A percentile compares a stretch with the other conserved stretches of the same genome.
phyloP scores from a whole-genome alignment of 2,329 filamentous ascomycete genomes.

The Xylariaceae sp. region DNA sequence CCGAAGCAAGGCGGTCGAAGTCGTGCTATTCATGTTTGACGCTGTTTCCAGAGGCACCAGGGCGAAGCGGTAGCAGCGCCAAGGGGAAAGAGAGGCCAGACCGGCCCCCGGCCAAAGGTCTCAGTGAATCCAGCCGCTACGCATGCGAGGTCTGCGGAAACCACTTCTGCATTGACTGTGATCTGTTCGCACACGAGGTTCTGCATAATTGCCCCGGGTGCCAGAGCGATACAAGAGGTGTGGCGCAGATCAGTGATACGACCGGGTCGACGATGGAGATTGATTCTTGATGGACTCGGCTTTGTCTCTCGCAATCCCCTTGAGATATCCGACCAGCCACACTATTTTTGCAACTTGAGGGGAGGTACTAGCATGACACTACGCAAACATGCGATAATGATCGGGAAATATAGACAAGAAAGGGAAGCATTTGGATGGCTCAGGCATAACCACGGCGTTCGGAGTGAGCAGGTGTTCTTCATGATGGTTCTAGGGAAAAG shows the following conservation, averaged over 20 bases:
- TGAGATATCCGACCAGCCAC: too few species aligned
- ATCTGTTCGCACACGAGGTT: slow-evolving; percentile 92
- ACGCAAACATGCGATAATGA: background rate
- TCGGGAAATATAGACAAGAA: slow-evolving; percentile 8
- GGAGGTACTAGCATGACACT: background rate
- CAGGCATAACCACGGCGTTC: slow-evolving; percentile 20
- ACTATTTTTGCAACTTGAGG: too few species aligned
- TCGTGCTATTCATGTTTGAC: slow-evolving; percentile 82
- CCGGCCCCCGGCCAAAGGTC: slow-evolving; percentile 58
- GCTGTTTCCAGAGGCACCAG: slow-evolving; percentile 66
- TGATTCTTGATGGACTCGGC: slow-evolving; percentile 42
- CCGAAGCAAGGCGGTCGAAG: slow-evolving; percentile 64
- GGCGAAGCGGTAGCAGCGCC: slow-evolving; percentile 30
- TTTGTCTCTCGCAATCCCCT: background rate
- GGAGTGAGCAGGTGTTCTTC: background rate
- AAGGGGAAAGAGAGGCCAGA: slow-evolving; percentile 30
- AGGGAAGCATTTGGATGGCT: slow-evolving; percentile 19
- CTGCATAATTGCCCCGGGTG: slow-evolving; percentile 97
- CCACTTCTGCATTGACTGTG: slow-evolving; percentile 98
- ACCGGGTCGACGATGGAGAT: slow-evolving; percentile 55
- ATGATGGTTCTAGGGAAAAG: background rate
- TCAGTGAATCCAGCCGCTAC: slow-evolving; percentile 87
- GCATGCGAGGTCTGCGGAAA: slow-evolving; percentile 85
- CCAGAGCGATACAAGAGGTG: slow-evolving; percentile 58
- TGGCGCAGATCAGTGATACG: slow-evolving; percentile 31